A percentile compares a stretch with the other conserved stretches of the same genome.
Evolutionary conservation across 345 rosid species (phyloP).

Genomic region (Brassica juncea): DNA sequence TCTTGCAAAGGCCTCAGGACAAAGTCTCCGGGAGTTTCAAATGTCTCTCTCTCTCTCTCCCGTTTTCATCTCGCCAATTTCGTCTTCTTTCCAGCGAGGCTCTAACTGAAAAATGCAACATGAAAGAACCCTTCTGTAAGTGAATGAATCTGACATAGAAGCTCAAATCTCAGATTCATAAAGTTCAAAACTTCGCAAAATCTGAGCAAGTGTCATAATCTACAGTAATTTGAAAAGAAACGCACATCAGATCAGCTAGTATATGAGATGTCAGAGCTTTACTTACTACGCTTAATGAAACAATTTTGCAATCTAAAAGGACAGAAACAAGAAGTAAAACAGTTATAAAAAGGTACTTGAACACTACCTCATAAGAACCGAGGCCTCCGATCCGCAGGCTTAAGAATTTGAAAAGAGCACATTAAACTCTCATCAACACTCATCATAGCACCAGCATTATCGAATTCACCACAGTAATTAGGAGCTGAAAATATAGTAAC

Average conservation of each 20-base stretch:
- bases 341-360: neutral
- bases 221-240: neutral
- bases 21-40: conserved; percentile 35
- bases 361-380: conserved; percentile 55
- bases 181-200: neutral
- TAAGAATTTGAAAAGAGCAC: conserved; percentile 96
- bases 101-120: conserved; percentile 25
- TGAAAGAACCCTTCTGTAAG: neutral
- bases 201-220: neutral
- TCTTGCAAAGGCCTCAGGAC: conserved; percentile 32
- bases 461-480: conserved; percentile 94
- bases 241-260: neutral
- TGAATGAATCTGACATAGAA: neutral
- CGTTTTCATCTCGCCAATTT: conserved; percentile 7
- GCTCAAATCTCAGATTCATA: neutral
- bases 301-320: neutral
- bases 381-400: conserved; percentile 70
- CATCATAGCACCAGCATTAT: conserved; percentile 98
- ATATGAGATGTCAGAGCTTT: neutral
- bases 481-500: conserved; percentile 95
- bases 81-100: conserved; percentile 22
- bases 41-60: conserved; percentile 32
- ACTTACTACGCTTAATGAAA: neutral
- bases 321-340: neutral
- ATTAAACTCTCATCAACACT: conserved; percentile 93